Evolutionary conservation across 2,329 filamentous ascomycete genomes (phyloP).

Genomic region (Fusarium heterosporum): DNA sequence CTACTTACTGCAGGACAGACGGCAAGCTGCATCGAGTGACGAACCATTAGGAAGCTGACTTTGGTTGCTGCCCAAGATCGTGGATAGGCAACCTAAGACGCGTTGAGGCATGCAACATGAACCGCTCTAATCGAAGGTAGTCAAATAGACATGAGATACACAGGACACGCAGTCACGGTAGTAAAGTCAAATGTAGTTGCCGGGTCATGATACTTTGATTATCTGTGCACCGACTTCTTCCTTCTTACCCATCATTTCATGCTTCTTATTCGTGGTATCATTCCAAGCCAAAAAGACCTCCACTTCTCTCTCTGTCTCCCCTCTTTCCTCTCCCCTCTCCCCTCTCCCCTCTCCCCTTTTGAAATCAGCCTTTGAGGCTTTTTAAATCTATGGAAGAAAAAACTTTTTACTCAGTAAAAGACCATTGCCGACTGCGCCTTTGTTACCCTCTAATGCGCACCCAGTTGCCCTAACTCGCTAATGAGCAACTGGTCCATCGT

Average conservation of each 20-base stretch:
- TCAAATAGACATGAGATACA: not conserved
- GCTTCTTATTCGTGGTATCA: constrained; percentile 48
- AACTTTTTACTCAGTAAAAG: constrained; percentile 4
- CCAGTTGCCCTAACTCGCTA: constrained; percentile 13
- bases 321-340: not conserved
- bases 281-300: constrained; percentile 36
- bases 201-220: constrained; percentile 19
- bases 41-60: not conserved
- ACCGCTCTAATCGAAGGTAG: not conserved
- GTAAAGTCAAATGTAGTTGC: not conserved
- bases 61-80: not conserved
- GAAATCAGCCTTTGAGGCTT: constrained; percentile 39
- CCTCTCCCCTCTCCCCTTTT: not conserved
- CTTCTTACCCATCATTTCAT: constrained; percentile 30
- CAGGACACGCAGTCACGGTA: not conserved
- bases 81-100: not conserved
- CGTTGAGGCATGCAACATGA: not conserved
- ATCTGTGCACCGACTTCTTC: constrained; percentile 22
- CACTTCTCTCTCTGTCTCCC: not conserved
- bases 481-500: constrained; percentile 25
- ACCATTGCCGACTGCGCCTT: constrained; percentile 16
- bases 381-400: constrained; percentile 27
- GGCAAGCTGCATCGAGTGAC: constrained; percentile 17
- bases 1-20: constrained; percentile 7
- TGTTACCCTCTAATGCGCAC: constrained; percentile 7